Evolutionary conservation across 164 flowering plant species (phyloP), one percentile per base, ranked within the genome.

Genomic region (Dillenia suffruticosa): DNA sequence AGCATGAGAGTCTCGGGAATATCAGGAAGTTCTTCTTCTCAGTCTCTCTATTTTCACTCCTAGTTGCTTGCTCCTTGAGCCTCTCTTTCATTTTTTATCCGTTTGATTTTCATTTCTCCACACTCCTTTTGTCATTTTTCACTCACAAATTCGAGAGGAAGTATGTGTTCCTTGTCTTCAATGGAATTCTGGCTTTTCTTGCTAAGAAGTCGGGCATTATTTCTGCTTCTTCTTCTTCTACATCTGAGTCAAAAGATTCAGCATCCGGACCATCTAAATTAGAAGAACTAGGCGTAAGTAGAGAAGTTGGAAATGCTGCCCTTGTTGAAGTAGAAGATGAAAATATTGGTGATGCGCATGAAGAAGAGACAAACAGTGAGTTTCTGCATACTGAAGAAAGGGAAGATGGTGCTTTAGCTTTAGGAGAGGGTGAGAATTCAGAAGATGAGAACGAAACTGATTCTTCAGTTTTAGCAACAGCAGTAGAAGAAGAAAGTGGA

Each of bases 141-240:
- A 67, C 54, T 19, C 70, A 64, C 67, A 62, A 65, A 16, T 46
- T 79, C 12, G 82, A 78, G 32, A 79, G 83, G 65, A 83, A 75
- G 63, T 82, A 75, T 65, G 54, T 83, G 70, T 83, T 85, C 71
- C 78, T 83, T 16, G 46, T 85, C 15, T 85, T 81, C 61, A 83
- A 80, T 74, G 84, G 79, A 15, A 78, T 83, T 58, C 73, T 85
- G n/a, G 82, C 66, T 32, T 53, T 85, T 63, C 71, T 85, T 16
- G 79, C 76, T 3, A 66, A 51, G 53, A 75, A 59, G 63, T 81
- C 76, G 1, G 68, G 77, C 44, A 59, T 71, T 12, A 53, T 64
- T 19, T 14, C 48, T 8, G 52, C 66, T 47, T 43, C 61, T 19
- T 14, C 48, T 8, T 56, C 66, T 46, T 46, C 67, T 22, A 63